A percentile compares a stretch with the other conserved stretches of the same genome.
phyloP scores from a whole-genome alignment of 495 filamentous ascomycete genomes.

The Hapsidospora chrysogenum region DNA sequence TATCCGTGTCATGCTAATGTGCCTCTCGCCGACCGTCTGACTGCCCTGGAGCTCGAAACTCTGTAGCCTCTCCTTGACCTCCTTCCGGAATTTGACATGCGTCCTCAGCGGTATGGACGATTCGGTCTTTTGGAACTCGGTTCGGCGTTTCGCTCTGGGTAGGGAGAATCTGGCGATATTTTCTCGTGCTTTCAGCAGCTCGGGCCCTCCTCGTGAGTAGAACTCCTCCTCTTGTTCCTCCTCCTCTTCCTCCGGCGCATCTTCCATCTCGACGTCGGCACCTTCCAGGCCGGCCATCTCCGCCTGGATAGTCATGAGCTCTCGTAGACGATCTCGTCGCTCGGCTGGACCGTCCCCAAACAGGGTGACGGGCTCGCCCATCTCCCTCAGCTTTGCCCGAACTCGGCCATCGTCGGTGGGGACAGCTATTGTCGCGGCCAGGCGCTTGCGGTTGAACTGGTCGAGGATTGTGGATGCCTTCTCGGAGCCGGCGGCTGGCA shows the following conservation, averaged over 20 bases:
- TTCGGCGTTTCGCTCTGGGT: constrained; percentile 59
- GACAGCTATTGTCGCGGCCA: constrained; percentile 80
- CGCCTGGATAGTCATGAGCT: constrained; percentile 57
- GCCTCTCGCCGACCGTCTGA: constrained; percentile 79
- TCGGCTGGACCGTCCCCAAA: constrained; percentile 87
- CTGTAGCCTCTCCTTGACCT: constrained; percentile 67
- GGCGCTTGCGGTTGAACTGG: constrained; percentile 78
- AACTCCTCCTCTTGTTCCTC: constrained; percentile 86
- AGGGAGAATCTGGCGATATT: constrained; percentile 76
- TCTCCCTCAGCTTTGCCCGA: constrained; percentile 57
- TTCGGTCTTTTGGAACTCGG: constrained; percentile 62
- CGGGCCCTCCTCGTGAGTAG: constrained; percentile 66
- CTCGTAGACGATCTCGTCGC: constrained; percentile 71
- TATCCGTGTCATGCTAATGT: constrained; percentile 80
- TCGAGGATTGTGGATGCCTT: constrained; percentile 76
- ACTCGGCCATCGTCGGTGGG: constrained; percentile 90
- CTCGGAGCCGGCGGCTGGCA: constrained; percentile 69
- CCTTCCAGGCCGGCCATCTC: constrained; percentile 38
- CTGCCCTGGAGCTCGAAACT: constrained; percentile 82
- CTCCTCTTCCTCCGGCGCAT: constrained; percentile 54
- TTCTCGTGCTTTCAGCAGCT: constrained; percentile 60
- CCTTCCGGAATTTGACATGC: constrained; percentile 80
- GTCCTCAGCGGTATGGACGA: constrained; percentile 67
- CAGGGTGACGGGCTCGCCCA: constrained; percentile 83
- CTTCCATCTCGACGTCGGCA: constrained; percentile 43